Evolutionary conservation across 768 basidiomycete species (phyloP).

Genomic region (Tricholoma furcatifolium): DNA sequence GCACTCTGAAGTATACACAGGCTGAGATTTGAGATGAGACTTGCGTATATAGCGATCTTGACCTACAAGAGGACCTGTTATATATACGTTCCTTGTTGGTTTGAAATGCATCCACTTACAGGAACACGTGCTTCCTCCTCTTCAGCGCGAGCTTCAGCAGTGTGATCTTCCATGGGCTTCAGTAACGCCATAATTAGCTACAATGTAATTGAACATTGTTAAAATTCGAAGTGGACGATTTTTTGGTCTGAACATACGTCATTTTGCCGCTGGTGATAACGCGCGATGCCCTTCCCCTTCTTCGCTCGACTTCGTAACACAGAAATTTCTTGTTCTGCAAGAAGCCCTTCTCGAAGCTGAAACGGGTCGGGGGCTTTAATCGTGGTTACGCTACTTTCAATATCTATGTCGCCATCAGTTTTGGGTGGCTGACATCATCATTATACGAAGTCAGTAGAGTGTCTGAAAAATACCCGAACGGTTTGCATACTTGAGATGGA

Average conservation of each 20-base stretch:
- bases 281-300: slow-evolving; percentile 61
- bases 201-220: not conserved
- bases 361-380: slow-evolving; percentile 58
- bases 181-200: slow-evolving; percentile 84
- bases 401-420: slow-evolving; percentile 38
- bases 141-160: slow-evolving; percentile 72
- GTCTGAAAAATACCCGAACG: slow-evolving; percentile 1
- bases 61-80: slow-evolving; percentile 45
- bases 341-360: slow-evolving; percentile 57
- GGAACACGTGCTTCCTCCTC: slow-evolving; percentile 66
- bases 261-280: slow-evolving; percentile 73
- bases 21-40: slow-evolving; percentile 72
- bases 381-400: slow-evolving; percentile 39
- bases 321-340: slow-evolving; percentile 62
- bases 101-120: slow-evolving; percentile 36
- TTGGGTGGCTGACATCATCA: slow-evolving; percentile 41
- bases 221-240: no score
- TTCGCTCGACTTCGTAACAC: slow-evolving; percentile 53
- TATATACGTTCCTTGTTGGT: not conserved
- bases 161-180: slow-evolving; percentile 89
- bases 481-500: slow-evolving; percentile 22
- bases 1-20: slow-evolving; percentile 73
- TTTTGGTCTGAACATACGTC: slow-evolving; percentile 58
- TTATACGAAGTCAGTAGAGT: slow-evolving; percentile 2
- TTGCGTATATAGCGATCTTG: slow-evolving; percentile 84